These are phyloP conservation scores for Cerrena zonata DNA, from an alignment of 1,284 basidiomycete species.

Conservation along the genomic window DNA sequence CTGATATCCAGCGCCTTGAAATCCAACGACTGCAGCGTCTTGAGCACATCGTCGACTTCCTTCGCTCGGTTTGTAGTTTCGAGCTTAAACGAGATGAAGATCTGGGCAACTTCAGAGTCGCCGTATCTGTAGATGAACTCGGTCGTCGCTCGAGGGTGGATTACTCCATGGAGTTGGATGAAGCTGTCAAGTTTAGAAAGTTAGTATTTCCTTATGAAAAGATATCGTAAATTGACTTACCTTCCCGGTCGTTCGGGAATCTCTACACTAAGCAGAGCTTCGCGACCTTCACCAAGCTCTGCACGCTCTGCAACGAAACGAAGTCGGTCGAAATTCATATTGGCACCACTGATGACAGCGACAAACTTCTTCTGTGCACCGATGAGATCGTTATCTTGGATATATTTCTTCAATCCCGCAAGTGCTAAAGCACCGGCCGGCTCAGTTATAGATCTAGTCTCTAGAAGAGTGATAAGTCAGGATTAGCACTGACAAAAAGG, in stretches of 20 bases:
- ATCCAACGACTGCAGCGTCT: constrained; percentile 54
- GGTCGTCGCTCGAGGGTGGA: constrained; percentile 90
- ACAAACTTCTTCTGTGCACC: constrained; percentile 86
- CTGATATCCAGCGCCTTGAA: constrained; percentile 88
- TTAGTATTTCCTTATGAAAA: not conserved
- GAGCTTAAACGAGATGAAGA: constrained; percentile 89
- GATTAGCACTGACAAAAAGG: no score
- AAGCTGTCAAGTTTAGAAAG: constrained; percentile 51
- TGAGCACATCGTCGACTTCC: constrained; percentile 68
- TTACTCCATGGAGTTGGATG: constrained; percentile 78
- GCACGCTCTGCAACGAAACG: constrained; percentile 97
- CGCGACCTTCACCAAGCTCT: constrained; percentile 90
- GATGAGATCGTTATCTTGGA: constrained; percentile 74
- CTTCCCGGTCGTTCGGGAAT: constrained; percentile 90
- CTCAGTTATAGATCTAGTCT: constrained; percentile 91
- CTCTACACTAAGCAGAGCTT: constrained; percentile 88
- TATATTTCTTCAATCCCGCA: constrained; percentile 88
- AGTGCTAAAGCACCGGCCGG: constrained; percentile 94
- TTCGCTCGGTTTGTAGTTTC: constrained; percentile 54
- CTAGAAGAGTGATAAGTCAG: no score
- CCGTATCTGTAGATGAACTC: constrained; percentile 95
- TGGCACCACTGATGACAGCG: constrained; percentile 89
- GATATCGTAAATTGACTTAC: constrained; percentile 35
- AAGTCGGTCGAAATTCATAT: constrained; percentile 97
- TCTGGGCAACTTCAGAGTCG: constrained; percentile 64